Conservation (phyloP, 345 rosid genomes). For the Abelmoschus esculentus region DNA sequence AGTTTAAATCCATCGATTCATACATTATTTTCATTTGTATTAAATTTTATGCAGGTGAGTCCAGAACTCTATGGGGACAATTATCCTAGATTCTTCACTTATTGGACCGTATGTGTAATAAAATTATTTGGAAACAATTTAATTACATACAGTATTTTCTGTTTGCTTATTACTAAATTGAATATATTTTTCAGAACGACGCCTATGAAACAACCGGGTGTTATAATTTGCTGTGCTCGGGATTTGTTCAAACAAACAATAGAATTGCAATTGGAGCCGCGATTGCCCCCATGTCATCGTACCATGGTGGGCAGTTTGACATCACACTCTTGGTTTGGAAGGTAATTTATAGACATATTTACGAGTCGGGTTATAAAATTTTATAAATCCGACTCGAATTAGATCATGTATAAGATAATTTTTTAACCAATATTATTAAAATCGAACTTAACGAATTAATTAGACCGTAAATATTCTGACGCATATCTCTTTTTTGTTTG, state of each 20-base stretch:
- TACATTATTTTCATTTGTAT: background rate
- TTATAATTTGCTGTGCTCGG: constrained; percentile 91
- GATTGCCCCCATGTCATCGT: constrained; percentile 83
- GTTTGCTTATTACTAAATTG: background rate
- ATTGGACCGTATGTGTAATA: constrained; percentile 77
- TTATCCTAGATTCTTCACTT: constrained; percentile 91
- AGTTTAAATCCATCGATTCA: too few species aligned
- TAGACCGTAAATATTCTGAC: too few species aligned
- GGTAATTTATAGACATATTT: constrained; percentile 22
- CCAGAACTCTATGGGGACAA: constrained; percentile 95
- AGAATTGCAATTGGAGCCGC: constrained; percentile 92
- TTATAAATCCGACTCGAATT: too few species aligned
- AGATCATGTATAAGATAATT: too few species aligned
- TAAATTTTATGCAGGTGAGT: constrained; percentile 57
- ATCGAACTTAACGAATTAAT: too few species aligned
- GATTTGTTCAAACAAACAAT: constrained; percentile 85
- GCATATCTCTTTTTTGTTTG: background rate
- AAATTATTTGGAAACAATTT: background rate
- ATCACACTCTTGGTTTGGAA: constrained; percentile 90
- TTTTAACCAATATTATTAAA: too few species aligned
- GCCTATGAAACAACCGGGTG: constrained; percentile 97
- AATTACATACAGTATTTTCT: background rate
- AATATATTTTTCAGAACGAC: constrained; percentile 48
- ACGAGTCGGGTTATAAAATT: too few species aligned
- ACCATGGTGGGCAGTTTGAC: constrained; percentile 83